Conservation (phyloP, 2,329 filamentous ascomycete genomes). For the Aspergillus fischeri region DNA sequence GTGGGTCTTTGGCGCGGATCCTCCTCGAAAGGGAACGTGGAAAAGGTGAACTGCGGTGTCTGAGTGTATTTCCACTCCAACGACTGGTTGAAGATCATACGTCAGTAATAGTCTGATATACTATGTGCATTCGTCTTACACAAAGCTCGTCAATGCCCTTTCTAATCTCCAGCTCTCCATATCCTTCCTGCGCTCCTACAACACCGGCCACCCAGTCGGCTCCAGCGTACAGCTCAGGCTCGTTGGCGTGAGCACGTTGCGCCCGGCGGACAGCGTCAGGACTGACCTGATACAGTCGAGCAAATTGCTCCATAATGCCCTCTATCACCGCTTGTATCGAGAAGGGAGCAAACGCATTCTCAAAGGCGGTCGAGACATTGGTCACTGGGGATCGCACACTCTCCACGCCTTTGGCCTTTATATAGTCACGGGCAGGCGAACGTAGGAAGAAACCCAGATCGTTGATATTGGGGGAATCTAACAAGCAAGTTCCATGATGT, state of each 20-base stretch:
- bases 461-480: constrained; percentile 70
- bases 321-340: constrained; percentile 46
- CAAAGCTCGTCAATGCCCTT: constrained; percentile 57
- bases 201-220: constrained; percentile 37
- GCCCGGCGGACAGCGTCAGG: constrained; percentile 31
- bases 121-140: constrained; percentile 39
- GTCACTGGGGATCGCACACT: constrained; percentile 81
- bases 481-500: constrained; percentile 88
- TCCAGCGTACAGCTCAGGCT: constrained; percentile 31
- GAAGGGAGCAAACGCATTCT: constrained; percentile 43
- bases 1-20: constrained; percentile 55
- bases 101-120: neutral
- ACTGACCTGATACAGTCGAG: constrained; percentile 56
- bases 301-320: constrained; percentile 64
- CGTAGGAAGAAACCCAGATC: constrained; percentile 66
- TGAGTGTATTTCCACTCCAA: constrained; percentile 73
- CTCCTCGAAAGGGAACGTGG: constrained; percentile 56
- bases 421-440: constrained; percentile 71
- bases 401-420: constrained; percentile 80
- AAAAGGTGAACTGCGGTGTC: constrained; percentile 77
- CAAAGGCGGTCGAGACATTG: constrained; percentile 64
- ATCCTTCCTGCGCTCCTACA: constrained; percentile 50
- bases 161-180: constrained; percentile 49
- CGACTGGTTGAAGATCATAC: constrained; percentile 26
- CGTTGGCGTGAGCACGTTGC: constrained; percentile 29